phyloP scores from a whole-genome alignment of 441 rosid genomes.

The Erodium moschatum region DNA sequence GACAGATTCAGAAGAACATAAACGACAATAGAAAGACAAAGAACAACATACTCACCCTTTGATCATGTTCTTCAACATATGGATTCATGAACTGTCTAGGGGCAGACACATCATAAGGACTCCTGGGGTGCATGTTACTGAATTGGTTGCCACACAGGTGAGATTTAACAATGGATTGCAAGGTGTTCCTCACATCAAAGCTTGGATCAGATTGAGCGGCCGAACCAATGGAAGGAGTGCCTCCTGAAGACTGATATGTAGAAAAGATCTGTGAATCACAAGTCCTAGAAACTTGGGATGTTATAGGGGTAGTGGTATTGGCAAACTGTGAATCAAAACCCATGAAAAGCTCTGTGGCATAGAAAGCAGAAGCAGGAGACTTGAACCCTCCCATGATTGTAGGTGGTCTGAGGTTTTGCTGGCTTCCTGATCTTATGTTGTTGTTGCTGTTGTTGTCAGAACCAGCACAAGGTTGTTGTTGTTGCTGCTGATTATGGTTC shows the following conservation, averaged over 20 bases:
- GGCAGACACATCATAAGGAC: conserved; percentile 17
- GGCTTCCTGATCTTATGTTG: conserved; percentile 1
- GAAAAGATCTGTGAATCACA: conserved; percentile 28
- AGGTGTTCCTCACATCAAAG: conserved; percentile 23
- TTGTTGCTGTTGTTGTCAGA: no score
- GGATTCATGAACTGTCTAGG: conserved; percentile 33
- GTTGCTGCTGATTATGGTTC: neutral
- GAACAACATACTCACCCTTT: conserved; percentile 31
- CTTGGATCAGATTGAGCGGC: conserved; percentile 15
- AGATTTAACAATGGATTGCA: conserved; percentile 29
- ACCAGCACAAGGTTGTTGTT: no score
- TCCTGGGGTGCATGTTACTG: conserved; percentile 7
- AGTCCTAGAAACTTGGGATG: conserved; percentile 23
- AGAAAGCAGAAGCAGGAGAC: conserved; percentile 52
- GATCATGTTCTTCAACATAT: conserved; percentile 39
- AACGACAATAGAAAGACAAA: neutral
- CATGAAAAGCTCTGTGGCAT: conserved; percentile 46
- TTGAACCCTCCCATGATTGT: conserved; percentile 47
- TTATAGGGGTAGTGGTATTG: no score
- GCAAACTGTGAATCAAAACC: conserved; percentile 31
- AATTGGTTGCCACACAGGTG: conserved; percentile 27
- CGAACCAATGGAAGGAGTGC: conserved; percentile 18
- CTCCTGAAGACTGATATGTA: conserved; percentile 24
- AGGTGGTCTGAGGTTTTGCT: conserved; percentile 24
- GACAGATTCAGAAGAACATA: neutral